These are phyloP conservation scores for Castanea mollissima DNA, from an alignment of 306 rosid genomes.

Conservation along the genomic window DNA sequence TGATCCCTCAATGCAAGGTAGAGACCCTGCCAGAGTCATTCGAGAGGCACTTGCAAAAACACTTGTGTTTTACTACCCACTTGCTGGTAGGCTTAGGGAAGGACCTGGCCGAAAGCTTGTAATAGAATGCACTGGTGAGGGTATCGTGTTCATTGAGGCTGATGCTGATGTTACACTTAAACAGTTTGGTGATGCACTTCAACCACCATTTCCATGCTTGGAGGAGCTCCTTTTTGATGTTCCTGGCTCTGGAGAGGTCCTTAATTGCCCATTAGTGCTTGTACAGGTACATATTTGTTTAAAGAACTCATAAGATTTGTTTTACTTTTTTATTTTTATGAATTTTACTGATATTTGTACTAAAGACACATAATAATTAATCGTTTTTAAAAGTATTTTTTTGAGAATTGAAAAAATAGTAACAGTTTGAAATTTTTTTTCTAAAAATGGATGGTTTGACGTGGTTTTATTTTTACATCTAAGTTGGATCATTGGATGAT, in stretches of 20 bases:
- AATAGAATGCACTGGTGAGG: background rate
- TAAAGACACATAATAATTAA: too few relatives aligned
- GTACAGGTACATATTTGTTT: background rate
- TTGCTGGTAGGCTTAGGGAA: conserved; percentile 42
- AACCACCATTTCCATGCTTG: conserved; percentile 1
- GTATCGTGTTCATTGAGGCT: background rate
- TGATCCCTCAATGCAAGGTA: conserved; percentile 32
- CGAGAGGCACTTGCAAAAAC: conserved; percentile 34
- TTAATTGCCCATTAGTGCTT: background rate
- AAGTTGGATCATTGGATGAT: background rate
- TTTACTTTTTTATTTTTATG: too few relatives aligned
- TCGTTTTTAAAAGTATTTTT: too few relatives aligned
- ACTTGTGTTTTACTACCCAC: conserved; percentile 39
- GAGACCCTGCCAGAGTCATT: conserved; percentile 30
- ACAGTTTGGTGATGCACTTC: background rate
- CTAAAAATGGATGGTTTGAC: too few relatives aligned
- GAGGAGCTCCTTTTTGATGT: conserved; percentile 6
- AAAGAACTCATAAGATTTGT: background rate
- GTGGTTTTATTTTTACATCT: background rate
- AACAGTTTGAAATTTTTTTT: too few relatives aligned
- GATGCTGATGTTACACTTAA: background rate
- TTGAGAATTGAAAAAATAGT: too few relatives aligned
- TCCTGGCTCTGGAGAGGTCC: background rate
- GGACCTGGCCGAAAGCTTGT: conserved; percentile 28
- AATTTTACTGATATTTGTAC: too few relatives aligned